Percentiles rank a stretch among this genome's conserved stretches.
These are phyloP conservation scores for Trypanosoma theileri DNA, from an alignment of 208 protist species.

Conservation along the genomic window DNA sequence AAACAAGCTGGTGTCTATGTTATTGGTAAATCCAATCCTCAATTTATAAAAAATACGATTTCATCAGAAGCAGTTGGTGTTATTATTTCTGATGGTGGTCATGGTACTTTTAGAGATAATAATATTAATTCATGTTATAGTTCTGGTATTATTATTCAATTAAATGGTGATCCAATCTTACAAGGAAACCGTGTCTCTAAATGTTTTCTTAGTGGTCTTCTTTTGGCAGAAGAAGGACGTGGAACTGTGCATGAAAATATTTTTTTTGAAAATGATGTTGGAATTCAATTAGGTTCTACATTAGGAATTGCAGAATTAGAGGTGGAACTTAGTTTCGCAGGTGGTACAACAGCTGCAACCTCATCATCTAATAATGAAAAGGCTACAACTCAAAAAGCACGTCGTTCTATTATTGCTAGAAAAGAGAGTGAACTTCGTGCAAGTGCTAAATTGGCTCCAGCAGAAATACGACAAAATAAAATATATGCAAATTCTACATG, in stretches of 20 bases:
- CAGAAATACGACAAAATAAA: conserved; percentile 42
- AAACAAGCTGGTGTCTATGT: conserved; percentile 70
- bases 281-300: conserved; percentile 71
- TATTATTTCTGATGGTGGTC: conserved; percentile 61
- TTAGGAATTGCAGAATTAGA: conserved; percentile 45
- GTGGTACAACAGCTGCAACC: background rate
- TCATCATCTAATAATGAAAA: background rate
- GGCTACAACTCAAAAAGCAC: background rate
- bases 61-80: conserved; percentile 62
- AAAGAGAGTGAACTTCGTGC: background rate
- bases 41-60: conserved; percentile 51
- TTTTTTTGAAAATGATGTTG: conserved; percentile 71
- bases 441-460: background rate
- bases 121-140: conserved; percentile 56
- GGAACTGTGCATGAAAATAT: conserved; percentile 60
- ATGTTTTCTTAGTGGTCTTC: conserved; percentile 56
- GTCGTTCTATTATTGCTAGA: background rate
- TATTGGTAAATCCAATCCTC: conserved; percentile 42
- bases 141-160: conserved; percentile 65
- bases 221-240: conserved; percentile 48
- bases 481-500: conserved; percentile 61
- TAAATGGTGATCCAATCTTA: conserved; percentile 55
- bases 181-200: conserved; percentile 48
- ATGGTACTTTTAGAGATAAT: conserved; percentile 61
- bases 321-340: conserved; percentile 44